Percentiles rank a stretch among this genome's conserved stretches.
phyloP scores from a whole-genome alignment of 352 stramenopile species.

The Phytophthora ramorum region DNA sequence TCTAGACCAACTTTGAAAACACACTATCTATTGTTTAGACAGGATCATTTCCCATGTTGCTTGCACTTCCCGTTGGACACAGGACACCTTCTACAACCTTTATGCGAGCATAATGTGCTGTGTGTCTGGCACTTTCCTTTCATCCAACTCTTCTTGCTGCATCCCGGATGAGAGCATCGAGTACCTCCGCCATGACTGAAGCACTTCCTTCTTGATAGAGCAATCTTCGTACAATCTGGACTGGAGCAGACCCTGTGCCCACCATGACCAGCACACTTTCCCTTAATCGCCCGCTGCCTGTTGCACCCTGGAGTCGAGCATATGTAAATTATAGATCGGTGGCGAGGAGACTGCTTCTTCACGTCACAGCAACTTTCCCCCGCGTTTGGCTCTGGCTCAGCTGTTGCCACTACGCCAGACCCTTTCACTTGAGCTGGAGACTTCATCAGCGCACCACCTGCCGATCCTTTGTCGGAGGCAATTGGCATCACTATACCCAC shows the following conservation, averaged over 20 bases:
- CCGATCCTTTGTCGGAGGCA: not conserved
- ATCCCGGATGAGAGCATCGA: not conserved
- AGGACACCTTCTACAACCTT: too few species aligned
- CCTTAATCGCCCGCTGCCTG: not conserved
- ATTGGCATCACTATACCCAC: not conserved
- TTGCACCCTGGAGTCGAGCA: not conserved
- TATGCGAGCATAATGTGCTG: too few species aligned
- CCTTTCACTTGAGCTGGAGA: not conserved
- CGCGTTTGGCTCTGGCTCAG: not conserved
- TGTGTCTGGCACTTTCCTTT: not conserved
- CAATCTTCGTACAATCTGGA: not conserved
- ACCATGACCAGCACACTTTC: not conserved
- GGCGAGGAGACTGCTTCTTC: too few species aligned
- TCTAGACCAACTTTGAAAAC: too few species aligned
- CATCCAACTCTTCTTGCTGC: not conserved
- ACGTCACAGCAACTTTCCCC: not conserved
- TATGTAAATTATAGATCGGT: not conserved
- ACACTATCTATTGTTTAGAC: too few species aligned
- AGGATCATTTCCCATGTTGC: too few species aligned
- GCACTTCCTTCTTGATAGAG: not conserved
- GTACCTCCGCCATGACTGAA: not conserved
- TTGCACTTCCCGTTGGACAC: too few species aligned
- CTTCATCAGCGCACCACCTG: not conserved
- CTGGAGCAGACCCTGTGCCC: not conserved
- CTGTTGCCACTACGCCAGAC: not conserved